Conservation (phyloP, 495 filamentous ascomycete species). For the Aspergillus haitiensis region DNA sequence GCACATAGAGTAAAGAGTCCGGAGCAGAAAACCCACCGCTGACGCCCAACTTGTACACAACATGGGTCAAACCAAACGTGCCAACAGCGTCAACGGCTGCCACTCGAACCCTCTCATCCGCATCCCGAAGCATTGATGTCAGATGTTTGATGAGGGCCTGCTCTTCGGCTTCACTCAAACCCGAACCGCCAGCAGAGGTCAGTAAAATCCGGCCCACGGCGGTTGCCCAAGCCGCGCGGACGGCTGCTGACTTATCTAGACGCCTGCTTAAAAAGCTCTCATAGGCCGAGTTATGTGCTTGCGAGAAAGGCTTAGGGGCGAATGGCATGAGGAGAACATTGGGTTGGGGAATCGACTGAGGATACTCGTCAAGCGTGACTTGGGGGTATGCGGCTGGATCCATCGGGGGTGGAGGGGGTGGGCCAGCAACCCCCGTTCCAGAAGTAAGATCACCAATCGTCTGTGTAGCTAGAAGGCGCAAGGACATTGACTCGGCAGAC, state of each 20-base stretch:
- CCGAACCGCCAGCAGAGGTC: conserved; percentile 84
- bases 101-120: conserved; percentile 86
- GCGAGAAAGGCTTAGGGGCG: conserved; percentile 79
- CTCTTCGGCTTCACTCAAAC: conserved; percentile 76
- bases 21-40: conserved; percentile 68
- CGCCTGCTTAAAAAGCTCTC: conserved; percentile 77
- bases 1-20: conserved; percentile 70
- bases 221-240: conserved; percentile 82
- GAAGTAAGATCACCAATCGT: conserved; percentile 92
- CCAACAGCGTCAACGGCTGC: conserved; percentile 81
- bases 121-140: conserved; percentile 77
- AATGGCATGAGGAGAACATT: conserved; percentile 74
- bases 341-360: conserved; percentile 50
- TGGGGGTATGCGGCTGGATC: conserved; percentile 82
- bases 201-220: conserved; percentile 76
- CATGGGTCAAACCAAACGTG: conserved; percentile 70
- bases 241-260: conserved; percentile 77
- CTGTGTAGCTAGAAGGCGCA: conserved; percentile 85
- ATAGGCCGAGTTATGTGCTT: conserved; percentile 74
- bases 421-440: conserved; percentile 86
- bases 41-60: conserved; percentile 76
- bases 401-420: conserved; percentile 67
- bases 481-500: conserved; percentile 79
- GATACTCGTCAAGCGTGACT: conserved; percentile 61
- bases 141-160: conserved; percentile 67